Base-by-base conservation (phyloP, 164 flowering plant species). In the Kalanchoe fedtschenkoi region DNA sequence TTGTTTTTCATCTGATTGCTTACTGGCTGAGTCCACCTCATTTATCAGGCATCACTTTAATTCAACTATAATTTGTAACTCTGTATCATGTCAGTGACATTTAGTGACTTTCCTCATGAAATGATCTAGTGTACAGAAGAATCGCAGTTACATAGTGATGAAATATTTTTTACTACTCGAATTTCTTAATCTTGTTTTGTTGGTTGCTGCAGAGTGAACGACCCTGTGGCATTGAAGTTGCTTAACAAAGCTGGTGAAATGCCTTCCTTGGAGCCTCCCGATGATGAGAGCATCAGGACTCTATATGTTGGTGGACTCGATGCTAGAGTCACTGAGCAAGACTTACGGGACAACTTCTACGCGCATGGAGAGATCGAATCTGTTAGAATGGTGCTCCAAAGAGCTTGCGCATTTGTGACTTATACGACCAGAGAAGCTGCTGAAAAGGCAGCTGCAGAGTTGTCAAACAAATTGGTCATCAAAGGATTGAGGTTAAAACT, bases 331-430 rank as follows among this genome's bases (percentile, higher is more conserved):
- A 74, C 81, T 2, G 99, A 93, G 73, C 97, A 93, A 68, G 99
- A 93, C 61, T 68, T 93, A 21, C 76, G 91, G 65, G 99, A 93
- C 67, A 65, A 85, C 62, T 93, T 93, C 60, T 93, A 93, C 59
- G 85, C 95, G 17, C 87, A 86, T 71, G 99, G 97, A 34, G 98
- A 93, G 72, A 93, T 93, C n/a, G 97, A 92, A 72, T 83, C 96
- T 1, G 63, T 92, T 14, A 78, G 88, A 34, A 80, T 88, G 82
- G 91, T 88, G 17, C 83, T 77, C 37, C 87, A 83, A 59, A 78
- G 84, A 22, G 96, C 93, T 2, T 88, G 95, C 64, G 96, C 96
- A 24, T 92, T 92, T 68, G 91, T 92, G n/a, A 83, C 97, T 11
- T 92, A 92, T 82, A 89, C 98, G 26, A 87, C 93, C 34, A 69